phyloP scores from a whole-genome alignment of 257 asterid species.

The Parsonsia alboflavescens region DNA sequence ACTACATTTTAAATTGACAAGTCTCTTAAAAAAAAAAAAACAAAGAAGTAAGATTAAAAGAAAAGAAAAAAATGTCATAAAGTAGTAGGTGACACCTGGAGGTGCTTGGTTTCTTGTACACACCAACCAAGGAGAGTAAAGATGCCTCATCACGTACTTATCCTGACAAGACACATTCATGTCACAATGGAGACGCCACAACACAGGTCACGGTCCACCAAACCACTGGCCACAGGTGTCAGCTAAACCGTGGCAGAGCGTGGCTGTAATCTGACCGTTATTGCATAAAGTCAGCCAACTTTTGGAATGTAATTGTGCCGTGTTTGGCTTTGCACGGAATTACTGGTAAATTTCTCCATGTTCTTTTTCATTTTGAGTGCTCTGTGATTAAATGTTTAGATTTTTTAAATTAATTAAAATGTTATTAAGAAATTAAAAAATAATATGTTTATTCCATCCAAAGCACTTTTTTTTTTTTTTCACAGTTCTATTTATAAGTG shows the following conservation, averaged over 20 bases:
- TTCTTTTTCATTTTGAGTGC: too few species aligned
- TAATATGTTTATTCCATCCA: too few species aligned
- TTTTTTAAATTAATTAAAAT: too few species aligned
- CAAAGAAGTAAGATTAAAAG: neutral
- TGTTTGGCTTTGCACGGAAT: too few species aligned
- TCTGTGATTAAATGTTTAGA: too few species aligned
- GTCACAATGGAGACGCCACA: neutral
- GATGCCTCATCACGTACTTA: neutral
- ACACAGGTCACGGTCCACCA: neutral
- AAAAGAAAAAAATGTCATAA: neutral
- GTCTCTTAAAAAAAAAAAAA: too few species aligned
- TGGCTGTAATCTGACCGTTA: conserved; percentile 1
- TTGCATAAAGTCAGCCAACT: neutral
- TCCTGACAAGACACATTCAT: conserved; percentile 4
- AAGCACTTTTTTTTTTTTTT: too few species aligned
- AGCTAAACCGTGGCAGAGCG: neutral
- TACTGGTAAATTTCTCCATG: too few species aligned
- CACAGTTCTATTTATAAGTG: too few species aligned
- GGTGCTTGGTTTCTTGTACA: neutral
- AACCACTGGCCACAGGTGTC: neutral
- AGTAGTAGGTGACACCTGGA: neutral
- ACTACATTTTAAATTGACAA: too few species aligned
- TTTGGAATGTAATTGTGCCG: neutral
- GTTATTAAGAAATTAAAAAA: too few species aligned
- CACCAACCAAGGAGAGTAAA: conserved; percentile 1